Conservation (phyloP, 2,329 filamentous ascomycete genomes). For the Trichoderma atroviride region DNA sequence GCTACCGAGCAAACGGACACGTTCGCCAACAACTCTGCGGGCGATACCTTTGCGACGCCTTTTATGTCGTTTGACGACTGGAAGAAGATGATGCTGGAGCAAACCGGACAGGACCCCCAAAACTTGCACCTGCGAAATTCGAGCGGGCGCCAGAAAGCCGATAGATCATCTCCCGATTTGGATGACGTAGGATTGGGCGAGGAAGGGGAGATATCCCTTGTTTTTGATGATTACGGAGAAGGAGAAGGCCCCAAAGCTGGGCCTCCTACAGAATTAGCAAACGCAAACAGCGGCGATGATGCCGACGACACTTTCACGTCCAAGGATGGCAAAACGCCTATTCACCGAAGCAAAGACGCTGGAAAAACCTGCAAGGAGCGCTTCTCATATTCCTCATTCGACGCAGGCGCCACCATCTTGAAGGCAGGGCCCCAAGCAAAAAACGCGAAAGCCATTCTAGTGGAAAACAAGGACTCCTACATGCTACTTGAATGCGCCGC, state of each 20-base stretch:
- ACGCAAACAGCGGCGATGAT: slow-evolving; percentile 24
- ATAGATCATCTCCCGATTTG: slow-evolving; percentile 58
- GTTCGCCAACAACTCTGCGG: slow-evolving; percentile 19
- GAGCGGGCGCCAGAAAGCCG: slow-evolving; percentile 52
- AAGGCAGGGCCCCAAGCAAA: slow-evolving; percentile 88
- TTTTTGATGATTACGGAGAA: slow-evolving; percentile 50
- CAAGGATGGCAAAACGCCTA: slow-evolving; percentile 54
- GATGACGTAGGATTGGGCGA: slow-evolving; percentile 81
- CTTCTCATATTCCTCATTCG: slow-evolving; percentile 97
- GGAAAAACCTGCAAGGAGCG: slow-evolving; percentile 97
- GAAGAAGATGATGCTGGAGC: slow-evolving; percentile 90
- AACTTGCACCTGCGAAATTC: slow-evolving; percentile 65
- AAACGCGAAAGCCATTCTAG: slow-evolving; percentile 82
- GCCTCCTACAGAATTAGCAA: neutral
- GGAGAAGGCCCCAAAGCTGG: slow-evolving; percentile 25
- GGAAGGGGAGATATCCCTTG: slow-evolving; percentile 76
- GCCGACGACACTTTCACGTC: slow-evolving; percentile 48
- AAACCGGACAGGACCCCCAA: slow-evolving; percentile 74
- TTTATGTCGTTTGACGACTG: slow-evolving; percentile 98
- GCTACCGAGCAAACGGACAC: neutral
- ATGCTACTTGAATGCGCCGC: slow-evolving; percentile 91
- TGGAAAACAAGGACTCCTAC: slow-evolving; percentile 98
- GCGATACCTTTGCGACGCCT: slow-evolving; percentile 40
- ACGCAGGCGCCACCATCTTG: slow-evolving; percentile 89
- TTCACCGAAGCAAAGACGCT: slow-evolving; percentile 81